Base-by-base conservation (phyloP, 176 grass and related monocot genomes). In the Juncus inflexus region DNA sequence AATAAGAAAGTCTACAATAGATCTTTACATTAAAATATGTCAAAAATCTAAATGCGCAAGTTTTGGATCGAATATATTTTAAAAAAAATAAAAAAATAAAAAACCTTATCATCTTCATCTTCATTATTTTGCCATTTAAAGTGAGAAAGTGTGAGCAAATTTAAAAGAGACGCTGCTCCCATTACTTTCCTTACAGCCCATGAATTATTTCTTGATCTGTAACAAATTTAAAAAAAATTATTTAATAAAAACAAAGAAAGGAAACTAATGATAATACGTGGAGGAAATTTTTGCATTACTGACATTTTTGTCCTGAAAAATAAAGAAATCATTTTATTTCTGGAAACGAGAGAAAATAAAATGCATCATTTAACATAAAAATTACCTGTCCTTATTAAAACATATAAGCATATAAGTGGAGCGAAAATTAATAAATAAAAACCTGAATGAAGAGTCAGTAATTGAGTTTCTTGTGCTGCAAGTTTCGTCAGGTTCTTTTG, bases 61-160 rank as follows among this genome's bases (percentile, higher is more conserved):
- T 28, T 1, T 28, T 28, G 19, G 19, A 28, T 28, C 19, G 19
- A 28, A 28, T 47, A 47, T 47, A 47, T 47, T 45, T 47, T 0
- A 47, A 9, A 47, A 9, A 47, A 9, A 47, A 9, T 0, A 47
- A 9, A 1, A 9, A 47, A 9, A 47, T 5, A 47, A 9, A 3
- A 74, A 72, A 97, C 92, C 82, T 97, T 97, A 50, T 91, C 92
- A 55, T 91, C 82, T 57, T 95, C 86, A 47, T 95, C 77, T 11
- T 50, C 75, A 73, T 50, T 74, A 28, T 80, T 77, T 40, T 81
- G 80, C 92, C 92, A 97, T 36, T 59, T 70, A 79, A 91, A 69
- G 47, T 79, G 92, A 56, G 82, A 79, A n/a, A 97, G 66, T 28
- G 79, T 81, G 66, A 97, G 73, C 6, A 97, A 54, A 52, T 86